phyloP scores from a whole-genome alignment of 495 filamentous ascomycete genomes.

The Trichoderma parareesei region DNA sequence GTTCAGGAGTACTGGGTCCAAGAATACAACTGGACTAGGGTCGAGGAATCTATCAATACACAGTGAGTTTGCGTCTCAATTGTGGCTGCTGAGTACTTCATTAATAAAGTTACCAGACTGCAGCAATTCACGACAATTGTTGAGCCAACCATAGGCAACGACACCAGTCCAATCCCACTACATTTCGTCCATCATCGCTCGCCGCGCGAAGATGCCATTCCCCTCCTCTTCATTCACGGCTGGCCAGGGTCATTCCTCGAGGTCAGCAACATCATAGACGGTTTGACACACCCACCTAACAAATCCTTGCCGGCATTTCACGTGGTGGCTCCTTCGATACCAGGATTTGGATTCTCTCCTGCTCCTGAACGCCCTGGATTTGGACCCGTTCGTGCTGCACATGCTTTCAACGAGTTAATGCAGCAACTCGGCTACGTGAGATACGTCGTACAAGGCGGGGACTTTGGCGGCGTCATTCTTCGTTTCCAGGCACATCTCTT shows the following conservation, averaged over 20 bases:
- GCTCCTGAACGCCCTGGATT: slow-evolving; percentile 48
- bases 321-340: slow-evolving; percentile 59
- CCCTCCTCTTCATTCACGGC: slow-evolving; percentile 51
- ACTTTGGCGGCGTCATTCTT: slow-evolving; percentile 23
- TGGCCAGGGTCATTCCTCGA: slow-evolving; percentile 66
- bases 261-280: slow-evolving; percentile 52
- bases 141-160: not conserved
- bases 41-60: not conserved
- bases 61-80: not conserved
- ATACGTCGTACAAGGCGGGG: slow-evolving; percentile 45
- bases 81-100: not conserved
- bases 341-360: slow-evolving; percentile 59
- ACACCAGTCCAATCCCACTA: slow-evolving; percentile 1
- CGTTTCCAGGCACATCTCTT: slow-evolving; percentile 32
- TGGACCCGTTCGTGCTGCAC: slow-evolving; percentile 51
- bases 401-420: slow-evolving; percentile 58
- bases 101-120: not conserved
- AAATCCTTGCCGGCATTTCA: slow-evolving; percentile 43
- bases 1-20: slow-evolving; percentile 9
- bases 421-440: slow-evolving; percentile 51
- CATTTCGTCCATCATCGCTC: slow-evolving; percentile 12
- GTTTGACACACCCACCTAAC: slow-evolving; percentile 37
- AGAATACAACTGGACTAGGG: slow-evolving; percentile 9
- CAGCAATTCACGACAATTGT: slow-evolving; percentile 10
- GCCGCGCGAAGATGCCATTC: slow-evolving; percentile 37